Percentiles rank a stretch among this genome's conserved stretches.
phyloP scores from a whole-genome alignment of 139 green algal species.

The Chlamydomonas eustigma region DNA sequence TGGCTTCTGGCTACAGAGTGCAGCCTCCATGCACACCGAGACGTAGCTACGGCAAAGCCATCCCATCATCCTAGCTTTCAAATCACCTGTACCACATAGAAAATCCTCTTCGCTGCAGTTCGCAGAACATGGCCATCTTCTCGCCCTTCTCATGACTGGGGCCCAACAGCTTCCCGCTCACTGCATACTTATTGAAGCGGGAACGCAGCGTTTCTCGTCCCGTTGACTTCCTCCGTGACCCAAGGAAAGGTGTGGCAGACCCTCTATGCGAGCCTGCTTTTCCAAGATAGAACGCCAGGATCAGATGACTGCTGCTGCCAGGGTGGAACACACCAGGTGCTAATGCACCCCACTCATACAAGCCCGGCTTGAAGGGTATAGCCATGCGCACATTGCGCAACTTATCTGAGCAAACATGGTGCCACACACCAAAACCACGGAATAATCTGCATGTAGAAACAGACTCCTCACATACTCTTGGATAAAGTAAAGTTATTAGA shows the following conservation, averaged over 20 bases:
- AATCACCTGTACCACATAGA: neutral
- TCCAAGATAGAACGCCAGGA: neutral
- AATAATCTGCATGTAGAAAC: neutral
- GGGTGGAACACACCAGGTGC: neutral
- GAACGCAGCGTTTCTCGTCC: neutral
- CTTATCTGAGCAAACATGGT: neutral
- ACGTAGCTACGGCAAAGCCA: too few species aligned
- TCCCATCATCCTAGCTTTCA: too few species aligned
- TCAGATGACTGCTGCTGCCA: too few species aligned
- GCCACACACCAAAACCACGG: neutral
- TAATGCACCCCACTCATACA: neutral
- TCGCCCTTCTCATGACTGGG: neutral
- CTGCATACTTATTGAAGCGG: neutral
- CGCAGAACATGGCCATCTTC: neutral
- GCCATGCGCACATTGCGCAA: neutral
- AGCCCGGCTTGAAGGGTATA: neutral
- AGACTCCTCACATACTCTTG: too few species aligned
- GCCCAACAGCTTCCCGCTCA: neutral
- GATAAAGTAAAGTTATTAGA: too few species aligned
- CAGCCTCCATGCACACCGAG: too few species aligned
- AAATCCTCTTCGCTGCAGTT: neutral
- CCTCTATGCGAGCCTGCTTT: neutral
- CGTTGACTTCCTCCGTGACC: neutral
- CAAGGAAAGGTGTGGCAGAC: too few species aligned
- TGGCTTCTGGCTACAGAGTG: too few species aligned